Base-by-base conservation (phyloP, 2,329 filamentous ascomycete species). In the Epichloe gansuensis region DNA sequence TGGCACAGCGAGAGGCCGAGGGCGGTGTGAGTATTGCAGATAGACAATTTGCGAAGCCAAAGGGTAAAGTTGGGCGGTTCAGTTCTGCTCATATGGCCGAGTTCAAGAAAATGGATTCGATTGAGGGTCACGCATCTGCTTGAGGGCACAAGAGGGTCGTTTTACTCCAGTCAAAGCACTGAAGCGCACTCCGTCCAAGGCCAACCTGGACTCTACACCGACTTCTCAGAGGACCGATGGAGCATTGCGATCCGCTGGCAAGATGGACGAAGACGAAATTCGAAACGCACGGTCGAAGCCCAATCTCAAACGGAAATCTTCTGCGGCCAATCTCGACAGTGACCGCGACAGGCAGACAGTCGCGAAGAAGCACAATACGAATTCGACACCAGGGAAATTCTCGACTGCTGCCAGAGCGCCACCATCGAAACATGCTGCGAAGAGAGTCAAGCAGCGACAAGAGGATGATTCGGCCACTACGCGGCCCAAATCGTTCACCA, bases 31-130 rank as follows among this genome's bases (percentile, higher is more conserved):
- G 75, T 42, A 57, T 62, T 37, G 64, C 68, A 15, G 71, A 69
- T 39, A 84, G 91, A 58, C 88, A 83, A 67, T 86, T 95, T 62
- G 91, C 86, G 6, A 81, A 82, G 59, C 82, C 91, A 12, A 94
- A 85, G 70, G 83, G 88, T 59, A 91, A 85, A 65, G 78, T 81
- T 49, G 74, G 83, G 48, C 84, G 91, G 46, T 97, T 85, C 70
- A 95, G 88, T 65, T 85, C 89, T 57, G 83, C 81, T 39, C 91
- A 97, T 66, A 86, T 88, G 80, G 82, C 84, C 48, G 81, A 91
- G 63, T 96, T 97, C 72, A 88, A 88, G 70, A 97, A 95, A 75
- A 96, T 97, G 91, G 90, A 95, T 65, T 96, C 91, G 2, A 96
- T 97, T 63, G 88, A 82, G 44, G 84, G 84, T 56, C 91, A 96